phyloP scores from a whole-genome alignment of 2,329 filamentous ascomycete genomes.

The Beauveria sp. region DNA sequence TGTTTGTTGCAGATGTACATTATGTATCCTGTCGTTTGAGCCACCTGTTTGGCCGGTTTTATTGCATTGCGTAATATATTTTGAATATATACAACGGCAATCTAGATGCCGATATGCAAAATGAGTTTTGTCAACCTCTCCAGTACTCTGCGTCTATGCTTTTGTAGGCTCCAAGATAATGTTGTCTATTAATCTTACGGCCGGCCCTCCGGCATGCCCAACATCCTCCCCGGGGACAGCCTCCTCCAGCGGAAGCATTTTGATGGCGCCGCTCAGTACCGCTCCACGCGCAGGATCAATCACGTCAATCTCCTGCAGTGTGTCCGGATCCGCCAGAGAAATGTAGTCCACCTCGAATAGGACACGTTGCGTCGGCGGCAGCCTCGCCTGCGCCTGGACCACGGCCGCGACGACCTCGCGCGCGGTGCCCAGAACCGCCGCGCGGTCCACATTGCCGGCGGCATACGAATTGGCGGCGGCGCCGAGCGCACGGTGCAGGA shows the following conservation, averaged over 20 bases:
- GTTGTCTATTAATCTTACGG: slow-evolving; percentile 90
- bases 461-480: slow-evolving; percentile 63
- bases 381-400: slow-evolving; percentile 51
- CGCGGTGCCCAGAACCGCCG: slow-evolving; percentile 65
- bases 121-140: neutral
- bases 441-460: slow-evolving; percentile 44
- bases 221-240: slow-evolving; percentile 64
- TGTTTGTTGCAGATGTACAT: neutral
- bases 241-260: slow-evolving; percentile 75
- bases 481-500: slow-evolving; percentile 61
- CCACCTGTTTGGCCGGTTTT: neutral
- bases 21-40: neutral
- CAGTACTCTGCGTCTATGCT: neutral
- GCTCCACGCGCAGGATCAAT: slow-evolving; percentile 67
- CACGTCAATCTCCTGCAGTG: slow-evolving; percentile 66
- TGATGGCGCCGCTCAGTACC: slow-evolving; percentile 82
- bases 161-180: slow-evolving; percentile 55
- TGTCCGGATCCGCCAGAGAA: slow-evolving; percentile 78
- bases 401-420: slow-evolving; percentile 48
- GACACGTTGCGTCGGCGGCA: slow-evolving; percentile 54
- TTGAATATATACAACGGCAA: slow-evolving; percentile 2
- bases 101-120: neutral
- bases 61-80: neutral
- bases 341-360: slow-evolving; percentile 85
- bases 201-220: slow-evolving; percentile 62